phyloP scores from a whole-genome alignment of 495 filamentous ascomycete species.

The Margaritispora aquatica region DNA sequence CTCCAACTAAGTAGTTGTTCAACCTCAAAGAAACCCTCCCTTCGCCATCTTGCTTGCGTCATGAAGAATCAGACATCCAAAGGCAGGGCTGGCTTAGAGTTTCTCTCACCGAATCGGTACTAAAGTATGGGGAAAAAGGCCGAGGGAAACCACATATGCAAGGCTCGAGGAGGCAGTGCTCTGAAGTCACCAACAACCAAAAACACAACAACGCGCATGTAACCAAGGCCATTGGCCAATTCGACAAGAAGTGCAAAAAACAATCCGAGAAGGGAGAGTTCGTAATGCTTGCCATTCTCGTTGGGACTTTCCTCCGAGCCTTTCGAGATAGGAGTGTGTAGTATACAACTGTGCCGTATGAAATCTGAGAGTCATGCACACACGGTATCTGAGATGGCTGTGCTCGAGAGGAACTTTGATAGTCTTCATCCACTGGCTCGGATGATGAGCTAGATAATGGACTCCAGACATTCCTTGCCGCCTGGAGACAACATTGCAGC shows the following conservation, averaged over 20 bases:
- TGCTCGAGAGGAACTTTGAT: too few relatives aligned
- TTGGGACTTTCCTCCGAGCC: neutral
- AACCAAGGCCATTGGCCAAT: neutral
- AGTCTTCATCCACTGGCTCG: too few relatives aligned
- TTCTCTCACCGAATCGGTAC: neutral
- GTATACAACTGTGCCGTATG: too few relatives aligned
- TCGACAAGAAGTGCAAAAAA: neutral
- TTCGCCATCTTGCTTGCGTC: too few relatives aligned
- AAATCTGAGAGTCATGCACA: too few relatives aligned
- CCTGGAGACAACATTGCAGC: too few relatives aligned
- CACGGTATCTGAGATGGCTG: neutral
- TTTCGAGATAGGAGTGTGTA: neutral
- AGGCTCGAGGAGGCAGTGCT: neutral
- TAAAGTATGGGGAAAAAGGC: neutral
- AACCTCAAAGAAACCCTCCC: too few relatives aligned
- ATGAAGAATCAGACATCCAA: neutral
- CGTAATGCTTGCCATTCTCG: neutral
- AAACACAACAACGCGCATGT: too few relatives aligned
- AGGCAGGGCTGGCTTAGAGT: neutral
- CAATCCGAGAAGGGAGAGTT: neutral
- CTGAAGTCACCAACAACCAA: too few relatives aligned
- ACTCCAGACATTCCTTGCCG: too few relatives aligned
- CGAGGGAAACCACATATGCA: neutral
- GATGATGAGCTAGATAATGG: too few relatives aligned
- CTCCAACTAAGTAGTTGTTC: too few relatives aligned